Base-by-base conservation (phyloP, 108 stramenopile species). In the Seminavis robusta region DNA sequence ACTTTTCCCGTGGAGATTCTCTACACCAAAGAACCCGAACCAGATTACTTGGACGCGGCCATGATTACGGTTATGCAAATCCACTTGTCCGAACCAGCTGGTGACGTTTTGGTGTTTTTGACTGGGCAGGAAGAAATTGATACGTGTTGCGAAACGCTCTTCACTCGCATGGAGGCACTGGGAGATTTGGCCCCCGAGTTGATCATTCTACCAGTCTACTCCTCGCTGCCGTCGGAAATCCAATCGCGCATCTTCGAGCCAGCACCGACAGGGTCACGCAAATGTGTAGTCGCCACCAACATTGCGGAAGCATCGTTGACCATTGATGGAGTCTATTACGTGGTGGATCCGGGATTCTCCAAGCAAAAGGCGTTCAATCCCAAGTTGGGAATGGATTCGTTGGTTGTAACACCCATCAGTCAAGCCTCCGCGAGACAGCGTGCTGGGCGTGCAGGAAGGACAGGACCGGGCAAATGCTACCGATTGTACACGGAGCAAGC, bases 91-190 rank as follows among this genome's bases (percentile, higher is more conserved):
- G 95, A 99, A 72, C 95, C 96, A 11, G 94, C 95, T 23, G 98
- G 98, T 33, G 98, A 99, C 63, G 88, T 98, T 63, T 78, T 98
- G 19, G 64, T 86, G 0, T 99, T 99, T 70, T 59, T 99, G 33
- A 99, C 98, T 7, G 98, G 98, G 26, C 97, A 99, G 72, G 98
- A 99, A 57, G 98, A 99, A 66, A 99, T 99, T 63, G 97, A 99
- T 78, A 94, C 94, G 11, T 97, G 94, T 48, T 97, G 96, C 65
- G 98, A 99, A 70, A 97, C 95, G 5, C 72, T 98, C 1, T 96
- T 84, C 74, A 86, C 83, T 20, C 77, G 98, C 13, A 99, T 99
- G 98, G 83, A 99, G 62, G 94, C 94, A 17, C 69, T 99, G 38
- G 95, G 95, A 0, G 93, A 94, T 56, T 55, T 95, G 48, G 97